Base-by-base conservation (phyloP, 768 basidiomycete genomes). In the Obba rivulosa region DNA sequence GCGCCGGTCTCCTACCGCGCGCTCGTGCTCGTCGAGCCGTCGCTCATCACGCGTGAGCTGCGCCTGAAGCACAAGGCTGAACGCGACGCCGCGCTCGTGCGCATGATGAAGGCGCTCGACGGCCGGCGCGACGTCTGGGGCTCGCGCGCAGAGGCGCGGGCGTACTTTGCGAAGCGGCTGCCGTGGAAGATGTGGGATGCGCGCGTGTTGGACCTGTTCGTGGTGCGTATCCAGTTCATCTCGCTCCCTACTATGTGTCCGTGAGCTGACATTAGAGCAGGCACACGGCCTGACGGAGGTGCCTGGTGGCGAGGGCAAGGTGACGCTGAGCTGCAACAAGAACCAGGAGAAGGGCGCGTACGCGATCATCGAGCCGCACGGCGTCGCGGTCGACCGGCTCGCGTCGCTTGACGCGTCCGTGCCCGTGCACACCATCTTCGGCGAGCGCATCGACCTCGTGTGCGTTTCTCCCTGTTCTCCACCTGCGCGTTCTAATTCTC, bases 131-230 rank as follows among this genome's bases (percentile, higher is more conserved):
- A 52, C 28, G 14, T 16, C 3, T 55, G 54, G 54, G 20, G 25
- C 43, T n/a, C 41, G 1, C 48, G 48, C 9, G 50, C 38, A n/a
- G 48, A 49, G 1, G 50, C 54, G 9, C 36, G 20, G 16, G 8
- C 17, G 14, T 55, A 49, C 46, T 55, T 52, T 45, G 23, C 41
- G 36, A 13, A 44, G 17, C 50, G 50, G 35, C 25, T 46, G 25
- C 50, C 50, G 14, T 55, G 54, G 54, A 23, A 35, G 36, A 25
- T 38, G 1, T 55, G 50, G 50, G 41, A 49, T 42, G 20, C 43
- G n/a, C 46, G 54, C 13, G 49, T 49, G 20, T 47, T 45, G 11
- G 45, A 55, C 20, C 46, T 55, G 9, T 50, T 46, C 36, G 35
- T 49, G 7, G 50, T 52, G 13, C n/a, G 50, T 43, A 10, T 20